Base-by-base conservation (phyloP, 148 eudicot species). In the Polygonum maritimum region DNA sequence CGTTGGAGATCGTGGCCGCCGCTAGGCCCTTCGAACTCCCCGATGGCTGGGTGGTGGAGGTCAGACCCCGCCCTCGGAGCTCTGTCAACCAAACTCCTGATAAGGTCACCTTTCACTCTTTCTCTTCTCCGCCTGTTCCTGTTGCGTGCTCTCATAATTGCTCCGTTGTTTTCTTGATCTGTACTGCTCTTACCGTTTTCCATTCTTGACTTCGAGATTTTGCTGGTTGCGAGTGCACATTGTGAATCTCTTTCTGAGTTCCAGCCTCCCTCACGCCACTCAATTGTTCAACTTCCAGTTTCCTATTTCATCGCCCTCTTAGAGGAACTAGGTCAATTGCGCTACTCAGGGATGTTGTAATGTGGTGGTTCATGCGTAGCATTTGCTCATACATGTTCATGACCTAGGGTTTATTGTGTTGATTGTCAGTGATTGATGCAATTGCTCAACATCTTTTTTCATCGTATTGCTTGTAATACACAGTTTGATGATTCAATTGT, bases 1-100 rank as follows among this genome's bases (percentile, higher is more conserved):
- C 9, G 18, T 67, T 33, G 71, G 71, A 67, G 45, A 67, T 67
- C 44, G 71, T 67, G 41, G 5, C 71, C 71, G 21, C 71, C 71
- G 44, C 44, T 45, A 38, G 4, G 40, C 10, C 71, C 45, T 67
- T 67, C 45, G 45, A 67, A 67, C 36, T 67, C 2, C 71, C 71
- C 21, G 71, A 67, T 3, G 71, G 71, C 71, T 67, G 71, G 71
- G 7, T 16, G 71, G 71, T 67, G 22, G 71, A 67, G 71, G 19
- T 67, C 45, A 67, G 38, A 36, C 71, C 18, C 19, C 71, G 71
- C n/a, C 41, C 44, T 6, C 21, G 4, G 19, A 15, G 7, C 0
- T 67, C 44, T 67, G 8, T 38, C 45, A 67, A 67, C 45, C 71
- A 67, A 36, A 67, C 71, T 67, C 71, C 71, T 7, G 71, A 67